phyloP scores from a whole-genome alignment of 768 basidiomycete species.

The Rhizopogon sp. region DNA sequence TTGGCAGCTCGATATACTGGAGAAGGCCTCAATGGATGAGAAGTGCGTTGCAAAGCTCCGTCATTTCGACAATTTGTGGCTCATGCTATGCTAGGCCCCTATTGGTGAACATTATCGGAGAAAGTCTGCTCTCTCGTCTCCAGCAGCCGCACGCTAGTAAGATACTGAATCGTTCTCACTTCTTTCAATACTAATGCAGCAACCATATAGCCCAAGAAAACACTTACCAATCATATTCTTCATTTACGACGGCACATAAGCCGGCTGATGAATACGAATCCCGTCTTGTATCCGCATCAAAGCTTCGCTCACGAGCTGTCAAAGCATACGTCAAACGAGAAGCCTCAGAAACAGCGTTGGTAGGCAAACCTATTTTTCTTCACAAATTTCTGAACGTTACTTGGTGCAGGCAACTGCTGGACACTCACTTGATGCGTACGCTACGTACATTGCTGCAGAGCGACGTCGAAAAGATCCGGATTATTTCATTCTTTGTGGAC shows the following conservation, averaged over 20 bases:
- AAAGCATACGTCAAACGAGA: slow-evolving; percentile 65
- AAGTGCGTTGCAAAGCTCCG: slow-evolving; percentile 30
- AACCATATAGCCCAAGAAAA: slow-evolving; percentile 68
- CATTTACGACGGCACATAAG: slow-evolving; percentile 79
- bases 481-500: slow-evolving; percentile 44
- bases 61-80: neutral
- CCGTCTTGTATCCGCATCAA: slow-evolving; percentile 72
- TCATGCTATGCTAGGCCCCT: slow-evolving; percentile 27
- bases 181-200: neutral
- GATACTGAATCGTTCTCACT: slow-evolving; percentile 7
- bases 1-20: slow-evolving; percentile 69
- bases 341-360: slow-evolving; percentile 53
- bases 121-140: slow-evolving; percentile 61
- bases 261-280: slow-evolving; percentile 74
- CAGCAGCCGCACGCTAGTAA: slow-evolving; percentile 73
- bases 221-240: slow-evolving; percentile 82
- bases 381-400: slow-evolving; percentile 10
- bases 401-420: slow-evolving; percentile 6
- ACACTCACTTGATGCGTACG: slow-evolving; percentile 54
- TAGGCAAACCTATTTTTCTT: slow-evolving; percentile 24
- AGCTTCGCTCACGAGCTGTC: slow-evolving; percentile 54
- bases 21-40: slow-evolving; percentile 39
- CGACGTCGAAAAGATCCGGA: slow-evolving; percentile 57
- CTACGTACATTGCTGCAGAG: slow-evolving; percentile 59
- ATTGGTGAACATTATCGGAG: slow-evolving; percentile 49